A percentile compares a stretch with the other conserved stretches of the same genome.
Conservation (phyloP, 306 rosid species). For the Begonia fuchsioides region DNA sequence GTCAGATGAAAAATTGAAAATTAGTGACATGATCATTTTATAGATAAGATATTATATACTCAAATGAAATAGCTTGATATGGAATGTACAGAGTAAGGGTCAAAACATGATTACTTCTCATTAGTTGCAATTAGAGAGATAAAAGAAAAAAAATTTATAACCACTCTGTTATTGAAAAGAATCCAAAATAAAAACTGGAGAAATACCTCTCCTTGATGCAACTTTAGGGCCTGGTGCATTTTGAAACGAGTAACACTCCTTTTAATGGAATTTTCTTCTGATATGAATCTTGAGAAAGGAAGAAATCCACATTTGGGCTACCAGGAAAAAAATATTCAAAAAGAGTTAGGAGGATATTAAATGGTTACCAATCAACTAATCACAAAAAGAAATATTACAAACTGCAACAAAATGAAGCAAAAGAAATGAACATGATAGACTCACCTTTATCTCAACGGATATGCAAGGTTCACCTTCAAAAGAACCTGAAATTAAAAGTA, state of each 20-base stretch:
- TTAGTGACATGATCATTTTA: background rate
- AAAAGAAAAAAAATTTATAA: background rate
- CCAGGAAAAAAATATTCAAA: slow-evolving; percentile 10
- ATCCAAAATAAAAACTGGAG: background rate
- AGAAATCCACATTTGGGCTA: slow-evolving; percentile 95
- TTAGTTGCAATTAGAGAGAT: background rate
- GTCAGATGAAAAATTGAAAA: background rate
- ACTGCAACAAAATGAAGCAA: slow-evolving; percentile 1
- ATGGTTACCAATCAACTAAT: background rate
- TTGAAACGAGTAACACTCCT: slow-evolving; percentile 52
- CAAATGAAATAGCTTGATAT: background rate
- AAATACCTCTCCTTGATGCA: slow-evolving; percentile 64
- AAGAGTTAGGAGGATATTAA: background rate
- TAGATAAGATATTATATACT: background rate
- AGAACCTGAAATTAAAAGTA: slow-evolving; percentile 30
- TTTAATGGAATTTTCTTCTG: slow-evolving; percentile 53
- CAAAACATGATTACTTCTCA: background rate
- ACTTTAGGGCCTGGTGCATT: slow-evolving; percentile 95
- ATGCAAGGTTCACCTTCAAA: slow-evolving; percentile 40
- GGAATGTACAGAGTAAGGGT: background rate
- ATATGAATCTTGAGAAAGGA: slow-evolving; percentile 65
- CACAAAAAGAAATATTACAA: slow-evolving; percentile 5
- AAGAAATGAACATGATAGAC: background rate
- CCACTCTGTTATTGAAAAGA: background rate
- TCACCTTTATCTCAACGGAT: slow-evolving; percentile 88